A percentile compares a stretch with the other conserved stretches of the same genome.
Conservation (phyloP, 345 rosid genomes). For the Hibiscus trionum region DNA sequence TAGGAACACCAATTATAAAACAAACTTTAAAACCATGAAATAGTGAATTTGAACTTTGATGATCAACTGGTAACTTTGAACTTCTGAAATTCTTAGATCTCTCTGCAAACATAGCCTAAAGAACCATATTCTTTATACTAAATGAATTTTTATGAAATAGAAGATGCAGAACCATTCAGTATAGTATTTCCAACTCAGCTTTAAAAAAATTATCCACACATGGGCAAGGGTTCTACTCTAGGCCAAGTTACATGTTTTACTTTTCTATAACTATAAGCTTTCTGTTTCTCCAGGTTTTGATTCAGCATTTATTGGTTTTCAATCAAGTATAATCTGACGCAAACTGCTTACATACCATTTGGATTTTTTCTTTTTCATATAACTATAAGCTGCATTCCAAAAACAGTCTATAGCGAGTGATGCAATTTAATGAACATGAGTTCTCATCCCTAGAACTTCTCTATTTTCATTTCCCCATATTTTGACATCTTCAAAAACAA, state of each 20-base stretch:
- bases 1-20: neutral
- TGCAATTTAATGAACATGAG: neutral
- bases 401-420: neutral
- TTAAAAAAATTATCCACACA: neutral
- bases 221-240: neutral
- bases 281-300: neutral
- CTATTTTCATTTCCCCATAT: neutral
- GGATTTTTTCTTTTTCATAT: neutral
- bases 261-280: neutral
- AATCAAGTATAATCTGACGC: neutral
- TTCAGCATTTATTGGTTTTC: neutral
- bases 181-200: neutral
- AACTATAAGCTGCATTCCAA: neutral
- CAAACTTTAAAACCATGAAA: neutral
- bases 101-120: neutral
- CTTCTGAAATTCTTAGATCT: neutral
- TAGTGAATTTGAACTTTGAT: neutral
- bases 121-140: neutral
- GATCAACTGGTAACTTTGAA: neutral
- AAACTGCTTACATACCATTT: neutral
- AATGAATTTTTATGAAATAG: neutral
- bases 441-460: neutral
- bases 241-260: neutral
- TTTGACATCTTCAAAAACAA: neutral
- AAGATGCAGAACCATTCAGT: neutral